Evolutionary conservation across 805 yeast species (phyloP).

Genomic region (Ogataea corticis): DNA sequence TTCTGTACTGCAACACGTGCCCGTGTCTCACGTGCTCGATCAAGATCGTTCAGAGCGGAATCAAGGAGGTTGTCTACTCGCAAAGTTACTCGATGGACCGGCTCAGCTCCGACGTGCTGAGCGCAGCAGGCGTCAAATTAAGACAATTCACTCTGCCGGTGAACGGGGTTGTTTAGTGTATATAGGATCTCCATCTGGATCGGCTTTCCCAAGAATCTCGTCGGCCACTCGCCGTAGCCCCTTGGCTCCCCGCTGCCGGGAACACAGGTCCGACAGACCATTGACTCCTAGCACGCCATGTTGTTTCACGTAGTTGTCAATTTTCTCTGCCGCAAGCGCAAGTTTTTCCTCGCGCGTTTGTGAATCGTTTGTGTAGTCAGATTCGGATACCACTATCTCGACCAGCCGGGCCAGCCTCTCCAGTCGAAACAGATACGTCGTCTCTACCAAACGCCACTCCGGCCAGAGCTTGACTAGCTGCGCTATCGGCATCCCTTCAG

Average conservation of each 20-base stretch:
- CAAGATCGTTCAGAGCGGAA: conserved; percentile 91
- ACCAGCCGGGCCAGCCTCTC: conserved; percentile 16
- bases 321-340: conserved; percentile 11
- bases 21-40: conserved; percentile 96
- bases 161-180: conserved; percentile 25
- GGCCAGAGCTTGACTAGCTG: conserved; percentile 12
- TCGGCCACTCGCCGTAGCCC: conserved; percentile 16
- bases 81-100: conserved; percentile 92
- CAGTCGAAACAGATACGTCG: conserved; percentile 17
- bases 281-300: conserved; percentile 16
- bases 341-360: neutral
- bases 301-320: conserved; percentile 15
- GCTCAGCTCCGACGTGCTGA: conserved; percentile 67
- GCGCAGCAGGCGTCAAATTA: conserved; percentile 69
- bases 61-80: conserved; percentile 88
- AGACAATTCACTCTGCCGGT: conserved; percentile 56
- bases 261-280: conserved; percentile 17
- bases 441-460: conserved; percentile 17
- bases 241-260: conserved; percentile 14
- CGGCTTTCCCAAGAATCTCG: neutral
- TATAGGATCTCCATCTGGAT: no score
- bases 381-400: conserved; percentile 10
- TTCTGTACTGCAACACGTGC: conserved; percentile 91
- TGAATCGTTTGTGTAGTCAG: neutral
- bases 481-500: conserved; percentile 12